Evolutionary conservation across 176 grass and related monocot species (phyloP).

Genomic region (Musa schizocarpa): DNA sequence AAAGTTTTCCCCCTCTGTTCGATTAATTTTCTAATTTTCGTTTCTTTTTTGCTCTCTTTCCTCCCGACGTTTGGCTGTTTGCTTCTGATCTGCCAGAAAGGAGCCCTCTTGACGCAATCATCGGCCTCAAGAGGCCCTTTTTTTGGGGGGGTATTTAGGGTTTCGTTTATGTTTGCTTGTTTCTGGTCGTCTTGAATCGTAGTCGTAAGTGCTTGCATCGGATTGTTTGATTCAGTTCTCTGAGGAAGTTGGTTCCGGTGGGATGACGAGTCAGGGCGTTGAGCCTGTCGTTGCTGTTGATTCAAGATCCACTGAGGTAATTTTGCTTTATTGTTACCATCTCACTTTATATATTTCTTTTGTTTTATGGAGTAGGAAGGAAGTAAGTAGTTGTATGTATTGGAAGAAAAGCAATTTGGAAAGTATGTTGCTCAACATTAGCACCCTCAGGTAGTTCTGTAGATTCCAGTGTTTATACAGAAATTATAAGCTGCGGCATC

Average conservation of each 20-base stretch:
- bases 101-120: not conserved
- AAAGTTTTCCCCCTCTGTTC: not conserved
- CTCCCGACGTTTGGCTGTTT: not conserved
- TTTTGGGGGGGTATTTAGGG: not conserved
- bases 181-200: slow-evolving; percentile 2
- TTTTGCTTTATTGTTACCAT: not conserved
- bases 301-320: slow-evolving; percentile 44
- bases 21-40: not conserved
- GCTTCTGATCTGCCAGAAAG: not conserved
- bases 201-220: slow-evolving; percentile 1
- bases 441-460: not conserved
- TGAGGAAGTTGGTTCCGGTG: not conserved
- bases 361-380: not conserved
- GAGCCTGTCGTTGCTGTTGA: slow-evolving; percentile 32
- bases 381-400: not conserved
- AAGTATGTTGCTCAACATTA: not conserved
- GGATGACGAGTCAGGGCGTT: slow-evolving; percentile 54
- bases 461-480: not conserved
- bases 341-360: not conserved
- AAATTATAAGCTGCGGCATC: not conserved
- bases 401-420: not conserved
- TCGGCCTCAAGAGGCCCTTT: not conserved
- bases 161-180: not conserved
- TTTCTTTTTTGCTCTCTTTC: not conserved
- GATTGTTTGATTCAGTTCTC: not conserved